Percentiles rank a stretch among this genome's conserved stretches.
Conservation (phyloP, 1,284 basidiomycete genomes). For the Sporisorium exsertum region DNA sequence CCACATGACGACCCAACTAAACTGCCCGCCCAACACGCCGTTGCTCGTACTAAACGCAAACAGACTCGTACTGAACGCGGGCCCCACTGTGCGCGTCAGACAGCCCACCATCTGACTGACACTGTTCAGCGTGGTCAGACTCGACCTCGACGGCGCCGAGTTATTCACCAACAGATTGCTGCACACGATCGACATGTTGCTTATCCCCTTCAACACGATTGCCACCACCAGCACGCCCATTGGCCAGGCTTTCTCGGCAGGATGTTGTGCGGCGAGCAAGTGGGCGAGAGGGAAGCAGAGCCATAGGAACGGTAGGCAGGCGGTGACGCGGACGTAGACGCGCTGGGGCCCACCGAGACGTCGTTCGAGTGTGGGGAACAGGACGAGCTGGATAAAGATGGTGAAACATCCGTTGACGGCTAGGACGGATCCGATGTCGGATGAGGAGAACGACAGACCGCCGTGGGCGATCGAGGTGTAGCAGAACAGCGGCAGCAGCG, state of each 20-base stretch:
- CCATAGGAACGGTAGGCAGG: constrained; percentile 42
- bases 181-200: constrained; percentile 56
- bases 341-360: constrained; percentile 38
- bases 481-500: constrained; percentile 58
- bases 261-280: constrained; percentile 18
- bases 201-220: constrained; percentile 35
- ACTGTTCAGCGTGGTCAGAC: constrained; percentile 53
- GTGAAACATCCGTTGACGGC: constrained; percentile 48
- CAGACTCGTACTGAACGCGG: constrained; percentile 42
- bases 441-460: constrained; percentile 40
- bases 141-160: constrained; percentile 29
- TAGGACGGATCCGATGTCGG: constrained; percentile 53
- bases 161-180: constrained; percentile 55
- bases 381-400: constrained; percentile 50
- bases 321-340: constrained; percentile 38
- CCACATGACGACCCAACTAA: constrained; percentile 47
- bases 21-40: constrained; percentile 34
- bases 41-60: constrained; percentile 49
- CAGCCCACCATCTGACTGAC: constrained; percentile 48
- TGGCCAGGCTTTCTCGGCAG: constrained; percentile 10
- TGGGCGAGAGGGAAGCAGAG: constrained; percentile 54
- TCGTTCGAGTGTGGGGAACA: constrained; percentile 51
- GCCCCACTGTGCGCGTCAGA: constrained; percentile 46
- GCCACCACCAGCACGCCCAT: constrained; percentile 15
- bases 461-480: constrained; percentile 44